Conservation (phyloP, 2,329 filamentous ascomycete species). For the Aspergillus fischeri region DNA sequence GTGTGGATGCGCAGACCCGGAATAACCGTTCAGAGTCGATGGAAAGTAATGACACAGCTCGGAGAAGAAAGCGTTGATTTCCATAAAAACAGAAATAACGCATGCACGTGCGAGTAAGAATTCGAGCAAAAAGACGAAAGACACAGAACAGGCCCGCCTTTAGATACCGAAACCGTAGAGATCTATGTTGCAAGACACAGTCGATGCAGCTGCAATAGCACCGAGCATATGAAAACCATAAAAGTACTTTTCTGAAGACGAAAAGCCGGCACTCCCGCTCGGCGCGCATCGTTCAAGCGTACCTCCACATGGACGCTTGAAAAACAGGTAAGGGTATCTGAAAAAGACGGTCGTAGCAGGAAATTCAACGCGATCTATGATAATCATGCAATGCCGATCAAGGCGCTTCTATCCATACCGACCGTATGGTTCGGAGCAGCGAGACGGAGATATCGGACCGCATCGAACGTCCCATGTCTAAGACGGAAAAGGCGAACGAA, state of each 20-base stretch:
- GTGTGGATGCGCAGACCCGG: slow-evolving; percentile 6
- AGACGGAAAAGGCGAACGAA: slow-evolving; percentile 26
- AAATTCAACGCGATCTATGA: slow-evolving; percentile 52
- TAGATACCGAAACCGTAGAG: slow-evolving; percentile 39
- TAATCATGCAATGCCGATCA: slow-evolving; percentile 43
- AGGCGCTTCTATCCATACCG: slow-evolving; percentile 26
- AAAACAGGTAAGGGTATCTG: slow-evolving; percentile 46
- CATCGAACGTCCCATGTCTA: slow-evolving; percentile 38
- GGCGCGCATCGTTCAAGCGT: slow-evolving; percentile 37
- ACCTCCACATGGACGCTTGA: slow-evolving; percentile 38
- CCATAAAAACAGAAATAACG: slow-evolving; percentile 13
- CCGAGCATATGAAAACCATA: slow-evolving; percentile 37
- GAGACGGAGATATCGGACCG: slow-evolving; percentile 30
- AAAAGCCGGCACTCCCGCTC: slow-evolving; percentile 36
- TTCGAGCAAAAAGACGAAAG: slow-evolving; percentile 11
- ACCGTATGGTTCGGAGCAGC: slow-evolving; percentile 24
- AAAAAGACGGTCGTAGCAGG: slow-evolving; percentile 40
- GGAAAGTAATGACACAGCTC: slow-evolving; percentile 14
- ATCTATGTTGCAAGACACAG: slow-evolving; percentile 39
- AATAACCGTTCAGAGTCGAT: slow-evolving; percentile 9
- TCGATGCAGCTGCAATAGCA: slow-evolving; percentile 38
- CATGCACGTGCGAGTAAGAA: slow-evolving; percentile 15
- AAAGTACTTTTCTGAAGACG: slow-evolving; percentile 36
- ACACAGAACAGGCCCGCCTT: slow-evolving; percentile 29
- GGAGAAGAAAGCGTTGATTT: slow-evolving; percentile 25